A percentile compares a stretch with the other conserved stretches of the same genome.
Conservation (phyloP, 2,329 filamentous ascomycete genomes). For the Aspergillus tamarii region DNA sequence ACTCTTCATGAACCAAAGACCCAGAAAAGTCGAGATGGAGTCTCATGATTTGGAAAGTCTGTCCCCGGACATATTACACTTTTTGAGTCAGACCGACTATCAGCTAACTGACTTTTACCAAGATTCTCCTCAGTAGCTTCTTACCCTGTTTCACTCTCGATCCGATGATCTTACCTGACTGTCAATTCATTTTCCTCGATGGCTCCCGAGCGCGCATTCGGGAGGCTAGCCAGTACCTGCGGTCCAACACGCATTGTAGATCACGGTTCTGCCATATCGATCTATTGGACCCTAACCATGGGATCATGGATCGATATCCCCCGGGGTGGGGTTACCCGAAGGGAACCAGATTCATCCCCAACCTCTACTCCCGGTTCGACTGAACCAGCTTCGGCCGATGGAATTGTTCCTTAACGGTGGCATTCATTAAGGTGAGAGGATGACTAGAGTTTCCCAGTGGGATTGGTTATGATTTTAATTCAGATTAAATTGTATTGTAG, state of each 20-base stretch:
- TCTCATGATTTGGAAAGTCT: not conserved
- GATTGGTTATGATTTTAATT: not conserved
- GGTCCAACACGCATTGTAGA: conserved; percentile 6
- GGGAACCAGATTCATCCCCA: conserved; percentile 7
- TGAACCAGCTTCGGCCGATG: not conserved
- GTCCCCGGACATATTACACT: not conserved
- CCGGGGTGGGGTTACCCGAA: conserved; percentile 14
- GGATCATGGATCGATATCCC: conserved; percentile 14
- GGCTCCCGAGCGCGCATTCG: not conserved
- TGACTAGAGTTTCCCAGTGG: not conserved
- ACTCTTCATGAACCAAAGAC: not conserved
- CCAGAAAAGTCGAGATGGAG: not conserved
- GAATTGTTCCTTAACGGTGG: not conserved
- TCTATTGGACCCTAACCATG: conserved; percentile 14
- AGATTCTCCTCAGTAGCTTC: not conserved
- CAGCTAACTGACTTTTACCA: not conserved
- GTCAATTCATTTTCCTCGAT: not conserved
- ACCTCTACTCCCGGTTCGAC: not conserved
- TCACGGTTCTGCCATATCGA: conserved; percentile 5
- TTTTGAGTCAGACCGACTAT: not conserved
- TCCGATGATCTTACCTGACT: not conserved
- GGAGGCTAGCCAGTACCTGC: not conserved
- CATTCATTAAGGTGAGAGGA: not conserved
- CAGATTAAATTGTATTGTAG: not conserved
- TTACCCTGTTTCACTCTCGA: not conserved